phyloP scores from a whole-genome alignment of 2,329 filamentous ascomycete species.

The Colletotrichum sp. region DNA sequence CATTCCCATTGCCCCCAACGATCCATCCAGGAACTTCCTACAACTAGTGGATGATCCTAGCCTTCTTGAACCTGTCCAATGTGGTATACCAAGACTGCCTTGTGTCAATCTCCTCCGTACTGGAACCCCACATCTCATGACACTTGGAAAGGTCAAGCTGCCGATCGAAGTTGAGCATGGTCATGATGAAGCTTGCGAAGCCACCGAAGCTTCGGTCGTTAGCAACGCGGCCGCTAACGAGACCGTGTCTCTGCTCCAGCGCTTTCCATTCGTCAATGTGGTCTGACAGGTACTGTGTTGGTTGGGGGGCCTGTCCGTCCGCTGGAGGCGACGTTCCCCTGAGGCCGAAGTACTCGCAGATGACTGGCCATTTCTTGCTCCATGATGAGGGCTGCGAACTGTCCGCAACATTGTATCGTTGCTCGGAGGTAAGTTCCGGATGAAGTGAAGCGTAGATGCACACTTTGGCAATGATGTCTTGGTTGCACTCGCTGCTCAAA shows the following conservation, averaged over 20 bases:
- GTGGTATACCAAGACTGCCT: conserved; percentile 34
- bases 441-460: conserved; percentile 45
- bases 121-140: conserved; percentile 34
- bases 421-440: conserved; percentile 39
- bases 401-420: conserved; percentile 48
- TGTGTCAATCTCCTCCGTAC: conserved; percentile 32
- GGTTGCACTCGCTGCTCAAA: conserved; percentile 39
- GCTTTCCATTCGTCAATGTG: conserved; percentile 34
- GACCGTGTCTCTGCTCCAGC: conserved; percentile 35
- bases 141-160: conserved; percentile 36
- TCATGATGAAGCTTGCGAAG: conserved; percentile 35
- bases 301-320: conserved; percentile 17
- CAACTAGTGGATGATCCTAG: conserved; percentile 35
- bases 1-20: not conserved
- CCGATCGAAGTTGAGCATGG: conserved; percentile 38
- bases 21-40: not conserved
- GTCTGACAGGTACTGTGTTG: conserved; percentile 33
- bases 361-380: conserved; percentile 49
- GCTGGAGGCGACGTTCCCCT: conserved; percentile 39
- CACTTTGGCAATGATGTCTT: conserved; percentile 42
- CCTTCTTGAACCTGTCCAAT: conserved; percentile 34
- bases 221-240: conserved; percentile 33
- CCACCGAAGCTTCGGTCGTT: conserved; percentile 33
- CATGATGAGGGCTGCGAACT: conserved; percentile 39
- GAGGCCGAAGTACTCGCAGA: conserved; percentile 50